Evolutionary conservation across 208 protist genomes (phyloP).

Genomic region (Angomonas deanei): DNA sequence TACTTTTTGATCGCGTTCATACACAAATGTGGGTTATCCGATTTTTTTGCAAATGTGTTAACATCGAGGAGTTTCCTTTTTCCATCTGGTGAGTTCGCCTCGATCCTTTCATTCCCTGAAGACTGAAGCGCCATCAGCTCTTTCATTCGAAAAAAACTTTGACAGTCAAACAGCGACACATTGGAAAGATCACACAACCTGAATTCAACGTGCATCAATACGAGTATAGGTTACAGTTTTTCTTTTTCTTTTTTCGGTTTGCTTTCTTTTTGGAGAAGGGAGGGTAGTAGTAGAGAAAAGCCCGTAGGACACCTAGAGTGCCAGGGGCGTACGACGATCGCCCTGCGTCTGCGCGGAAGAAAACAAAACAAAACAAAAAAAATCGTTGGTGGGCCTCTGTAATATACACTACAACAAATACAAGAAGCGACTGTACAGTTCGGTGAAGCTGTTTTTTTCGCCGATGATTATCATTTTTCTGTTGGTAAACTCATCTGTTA

Average conservation of each 20-base stretch:
- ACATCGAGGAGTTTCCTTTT: neutral
- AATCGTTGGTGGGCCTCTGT: neutral
- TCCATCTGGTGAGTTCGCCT: neutral
- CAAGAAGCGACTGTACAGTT: constrained; percentile 12
- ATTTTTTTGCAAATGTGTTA: neutral
- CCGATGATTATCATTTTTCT: constrained; percentile 9
- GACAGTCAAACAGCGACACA: constrained; percentile 52
- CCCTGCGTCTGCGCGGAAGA: too few relatives aligned
- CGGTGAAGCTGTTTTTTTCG: constrained; percentile 19
- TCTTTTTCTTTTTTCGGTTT: neutral
- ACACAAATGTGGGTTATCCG: neutral
- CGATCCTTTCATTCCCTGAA: neutral
- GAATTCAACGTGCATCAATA: constrained; percentile 77
- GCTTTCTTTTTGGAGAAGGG: neutral
- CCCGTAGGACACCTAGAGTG: neutral
- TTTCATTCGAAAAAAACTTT: constrained; percentile 79
- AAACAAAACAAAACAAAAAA: too few relatives aligned
- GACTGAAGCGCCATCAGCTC: constrained; percentile 28
- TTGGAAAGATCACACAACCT: constrained; percentile 46
- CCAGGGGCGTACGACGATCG: too few relatives aligned
- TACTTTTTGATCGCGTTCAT: neutral
- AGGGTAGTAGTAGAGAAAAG: neutral
- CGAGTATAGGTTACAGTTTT: neutral
- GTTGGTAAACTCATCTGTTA: constrained; percentile 11
- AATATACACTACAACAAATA: neutral